Conservation (phyloP, 148 eudicot genomes). For the Camellia sinensis region DNA sequence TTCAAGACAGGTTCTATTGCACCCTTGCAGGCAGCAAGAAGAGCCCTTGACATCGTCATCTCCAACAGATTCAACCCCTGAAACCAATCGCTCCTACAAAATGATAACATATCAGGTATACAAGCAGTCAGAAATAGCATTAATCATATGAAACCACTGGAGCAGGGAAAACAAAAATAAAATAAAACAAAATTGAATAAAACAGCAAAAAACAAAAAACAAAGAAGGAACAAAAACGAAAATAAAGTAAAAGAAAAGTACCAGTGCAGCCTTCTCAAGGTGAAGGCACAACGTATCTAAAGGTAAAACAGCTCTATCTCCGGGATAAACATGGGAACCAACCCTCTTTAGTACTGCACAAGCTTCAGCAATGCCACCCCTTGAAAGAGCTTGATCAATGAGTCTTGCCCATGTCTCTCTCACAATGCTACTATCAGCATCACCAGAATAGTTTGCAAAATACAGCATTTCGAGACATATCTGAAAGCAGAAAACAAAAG, state of each 20-base stretch:
- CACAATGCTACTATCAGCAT: conserved; percentile 83
- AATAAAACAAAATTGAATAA: neutral
- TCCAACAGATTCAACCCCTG: conserved; percentile 73
- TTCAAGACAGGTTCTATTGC: conserved; percentile 85
- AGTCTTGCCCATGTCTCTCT: conserved; percentile 96
- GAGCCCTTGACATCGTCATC: conserved; percentile 93
- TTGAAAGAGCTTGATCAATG: conserved; percentile 82
- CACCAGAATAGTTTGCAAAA: conserved; percentile 94
- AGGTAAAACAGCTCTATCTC: conserved; percentile 82
- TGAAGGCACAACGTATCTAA: conserved; percentile 90
- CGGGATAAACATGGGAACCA: conserved; percentile 88
- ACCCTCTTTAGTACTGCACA: conserved; percentile 87
- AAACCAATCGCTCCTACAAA: conserved; percentile 62
- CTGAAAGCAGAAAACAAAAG: conserved; percentile 32
- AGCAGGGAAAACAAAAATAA: neutral
- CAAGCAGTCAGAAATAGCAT: conserved; percentile 5
- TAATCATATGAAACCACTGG: neutral
- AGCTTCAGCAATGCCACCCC: conserved; percentile 91
- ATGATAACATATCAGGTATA: neutral
- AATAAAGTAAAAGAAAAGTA: conserved; percentile 22
- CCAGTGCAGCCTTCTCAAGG: conserved; percentile 97
- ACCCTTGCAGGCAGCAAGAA: conserved; percentile 87
- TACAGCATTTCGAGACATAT: conserved; percentile 90
- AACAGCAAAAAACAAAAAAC: neutral
- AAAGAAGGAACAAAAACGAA: neutral